Conservation (phyloP, 179 eudicot genomes). For the Camellia oleifera region DNA sequence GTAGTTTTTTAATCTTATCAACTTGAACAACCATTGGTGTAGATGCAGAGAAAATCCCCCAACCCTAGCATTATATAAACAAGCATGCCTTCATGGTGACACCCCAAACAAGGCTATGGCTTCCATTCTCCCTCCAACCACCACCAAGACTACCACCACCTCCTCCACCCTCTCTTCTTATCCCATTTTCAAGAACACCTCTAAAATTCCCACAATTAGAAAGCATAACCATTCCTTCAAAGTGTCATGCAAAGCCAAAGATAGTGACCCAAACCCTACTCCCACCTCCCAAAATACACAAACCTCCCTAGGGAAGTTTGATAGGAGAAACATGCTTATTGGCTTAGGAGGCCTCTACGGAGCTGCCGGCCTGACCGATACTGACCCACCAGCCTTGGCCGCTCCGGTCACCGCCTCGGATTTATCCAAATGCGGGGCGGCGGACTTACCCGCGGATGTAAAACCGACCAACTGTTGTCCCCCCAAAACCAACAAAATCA, state of each 20-base stretch:
- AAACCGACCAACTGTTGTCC: slow-evolving; percentile 65
- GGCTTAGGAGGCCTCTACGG: slow-evolving; percentile 48
- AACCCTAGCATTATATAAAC: slow-evolving; percentile 3
- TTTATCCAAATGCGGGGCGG: slow-evolving; percentile 45
- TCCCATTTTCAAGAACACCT: neutral
- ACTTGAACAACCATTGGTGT: neutral
- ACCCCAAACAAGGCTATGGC: slow-evolving; percentile 9
- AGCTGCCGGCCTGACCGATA: slow-evolving; percentile 30
- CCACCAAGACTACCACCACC: slow-evolving; percentile 6
- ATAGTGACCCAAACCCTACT: slow-evolving; percentile 10
- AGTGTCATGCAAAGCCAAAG: slow-evolving; percentile 17
- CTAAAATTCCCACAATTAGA: neutral
- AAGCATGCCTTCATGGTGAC: neutral
- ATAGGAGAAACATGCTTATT: slow-evolving; percentile 14
- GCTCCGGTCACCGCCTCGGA: slow-evolving; percentile 53
- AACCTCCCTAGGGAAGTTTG: slow-evolving; percentile 10
- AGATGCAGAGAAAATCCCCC: slow-evolving; percentile 3
- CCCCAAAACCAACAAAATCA: slow-evolving; percentile 35
- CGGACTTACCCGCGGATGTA: slow-evolving; percentile 42
- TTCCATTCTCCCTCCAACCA: slow-evolving; percentile 6
- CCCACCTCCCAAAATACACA: slow-evolving; percentile 6
- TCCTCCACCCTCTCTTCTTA: neutral
- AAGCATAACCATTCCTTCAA: neutral
- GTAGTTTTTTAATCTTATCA: neutral
- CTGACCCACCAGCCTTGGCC: slow-evolving; percentile 28